Percentiles rank a stretch among this genome's conserved stretches.
Evolutionary conservation across 352 stramenopile species (phyloP).

Genomic region (Pseudoperonospora humuli): DNA sequence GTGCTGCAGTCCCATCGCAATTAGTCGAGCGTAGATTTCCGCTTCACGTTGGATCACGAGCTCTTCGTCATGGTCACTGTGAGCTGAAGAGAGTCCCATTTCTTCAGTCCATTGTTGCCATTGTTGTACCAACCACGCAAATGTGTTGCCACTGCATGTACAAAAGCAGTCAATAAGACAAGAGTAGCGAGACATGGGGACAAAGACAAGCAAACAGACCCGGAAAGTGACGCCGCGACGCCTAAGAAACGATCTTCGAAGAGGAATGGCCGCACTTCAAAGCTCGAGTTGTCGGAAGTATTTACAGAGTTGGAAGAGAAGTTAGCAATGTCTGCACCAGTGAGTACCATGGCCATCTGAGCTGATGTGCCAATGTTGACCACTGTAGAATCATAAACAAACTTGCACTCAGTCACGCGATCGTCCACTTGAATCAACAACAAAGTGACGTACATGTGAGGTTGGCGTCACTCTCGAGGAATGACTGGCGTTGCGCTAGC

Average conservation of each 20-base stretch:
- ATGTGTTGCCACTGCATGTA: slow-evolving; percentile 50
- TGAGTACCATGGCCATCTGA: slow-evolving; percentile 64
- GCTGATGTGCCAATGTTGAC: slow-evolving; percentile 80
- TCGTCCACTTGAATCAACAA: neutral
- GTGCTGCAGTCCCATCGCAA: slow-evolving; percentile 38
- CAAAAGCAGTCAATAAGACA: neutral
- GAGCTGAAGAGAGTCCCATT: slow-evolving; percentile 25
- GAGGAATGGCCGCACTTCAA: slow-evolving; percentile 72
- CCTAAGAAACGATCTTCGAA: slow-evolving; percentile 45
- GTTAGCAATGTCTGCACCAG: slow-evolving; percentile 23
- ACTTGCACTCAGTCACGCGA: slow-evolving; percentile 2
- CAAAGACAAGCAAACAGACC: slow-evolving; percentile 32
- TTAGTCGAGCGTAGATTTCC: slow-evolving; percentile 44
- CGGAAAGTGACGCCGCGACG: slow-evolving; percentile 68
- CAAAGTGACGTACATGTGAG: slow-evolving; percentile 35
- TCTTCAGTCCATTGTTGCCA: slow-evolving; percentile 49
- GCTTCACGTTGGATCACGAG: slow-evolving; percentile 15
- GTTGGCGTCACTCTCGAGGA: slow-evolving; percentile 19
- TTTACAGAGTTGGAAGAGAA: slow-evolving; percentile 4
- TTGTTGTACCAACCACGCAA: slow-evolving; percentile 54
- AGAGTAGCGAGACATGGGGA: no score
- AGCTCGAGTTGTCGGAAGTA: slow-evolving; percentile 20
- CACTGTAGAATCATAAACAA: slow-evolving; percentile 29
- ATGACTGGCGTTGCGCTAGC: slow-evolving; percentile 24
- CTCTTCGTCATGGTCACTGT: slow-evolving; percentile 10